Evolutionary conservation across 257 asterid species (phyloP).

Genomic region (Paulownia fortunei): DNA sequence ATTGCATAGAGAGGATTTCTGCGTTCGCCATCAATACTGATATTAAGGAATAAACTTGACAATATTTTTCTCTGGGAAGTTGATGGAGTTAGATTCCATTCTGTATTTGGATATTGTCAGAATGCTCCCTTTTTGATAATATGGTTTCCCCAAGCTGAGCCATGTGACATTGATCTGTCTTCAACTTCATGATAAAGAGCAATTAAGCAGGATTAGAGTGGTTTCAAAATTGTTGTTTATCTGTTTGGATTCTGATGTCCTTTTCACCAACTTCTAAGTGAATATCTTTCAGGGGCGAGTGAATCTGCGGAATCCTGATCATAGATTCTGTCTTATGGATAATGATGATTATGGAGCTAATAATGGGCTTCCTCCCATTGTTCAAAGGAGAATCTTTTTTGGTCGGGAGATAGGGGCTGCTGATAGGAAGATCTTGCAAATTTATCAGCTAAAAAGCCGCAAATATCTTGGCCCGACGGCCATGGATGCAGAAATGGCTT

Average conservation of each 20-base stretch:
- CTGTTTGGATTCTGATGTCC: neutral
- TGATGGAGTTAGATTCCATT: neutral
- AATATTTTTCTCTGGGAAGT: neutral
- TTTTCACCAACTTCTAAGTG: slow-evolving; percentile 12
- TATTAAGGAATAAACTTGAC: neutral
- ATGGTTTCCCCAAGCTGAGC: neutral
- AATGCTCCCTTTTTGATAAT: neutral
- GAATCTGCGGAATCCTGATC: slow-evolving; percentile 75
- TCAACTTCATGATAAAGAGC: neutral
- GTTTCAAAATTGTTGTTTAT: neutral
- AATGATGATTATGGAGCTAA: slow-evolving; percentile 70
- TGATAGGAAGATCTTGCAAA: slow-evolving; percentile 91
- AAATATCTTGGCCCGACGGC: slow-evolving; percentile 98
- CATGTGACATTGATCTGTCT: neutral
- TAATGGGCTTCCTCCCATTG: slow-evolving; percentile 92
- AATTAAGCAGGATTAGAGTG: neutral
- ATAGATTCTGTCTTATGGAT: slow-evolving; percentile 83
- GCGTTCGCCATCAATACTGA: neutral
- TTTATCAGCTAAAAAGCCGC: slow-evolving; percentile 95
- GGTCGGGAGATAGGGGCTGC: slow-evolving; percentile 87
- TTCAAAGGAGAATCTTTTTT: slow-evolving; percentile 72
- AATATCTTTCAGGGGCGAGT: slow-evolving; percentile 78
- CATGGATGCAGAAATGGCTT: slow-evolving; percentile 99
- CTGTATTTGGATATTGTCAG: neutral
- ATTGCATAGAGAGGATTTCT: neutral